Base-by-base conservation (phyloP, 176 grass and related monocot genomes). In the Oryza meridionalis region DNA sequence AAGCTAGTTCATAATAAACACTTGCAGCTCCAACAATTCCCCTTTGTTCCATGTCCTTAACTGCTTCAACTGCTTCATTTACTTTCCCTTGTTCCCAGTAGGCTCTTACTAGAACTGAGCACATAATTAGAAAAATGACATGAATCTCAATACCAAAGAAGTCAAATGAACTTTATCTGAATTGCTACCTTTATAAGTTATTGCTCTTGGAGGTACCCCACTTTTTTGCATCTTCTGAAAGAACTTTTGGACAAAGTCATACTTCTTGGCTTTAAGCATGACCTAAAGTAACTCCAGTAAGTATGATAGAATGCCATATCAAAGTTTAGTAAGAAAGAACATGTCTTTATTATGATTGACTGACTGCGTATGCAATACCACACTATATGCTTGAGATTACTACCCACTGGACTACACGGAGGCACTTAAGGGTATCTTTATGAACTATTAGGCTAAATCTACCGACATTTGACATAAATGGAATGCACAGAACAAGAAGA, bases 1-100 rank as follows among this genome's bases (percentile, higher is more conserved):
- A 94, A 65, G 92, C 95, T 47, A 98, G 73, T 82, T 98, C 95
- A 77, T 98, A 98, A 80, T 98, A 98, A 79, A 94, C 92, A 85
- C 84, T 86, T 73, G 90, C 87, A 82, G 82, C 51, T 84, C 95
- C 92, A 94, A 94, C 90, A 31, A 98, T 58, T 82, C 92, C 92
- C 85, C 90, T 98, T 49, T 85, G 85, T 89, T 98, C 95, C 95
- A 98, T 98, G 67, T 91, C 88, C 47, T 81, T 91, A 50, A 94
- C 89, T 58, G 87, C 92, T 82, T 91, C 76, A 79, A 98, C 79
- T 66, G 95, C 92, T 79, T 98, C 92, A 88, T 90, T 78, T 55
- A 93, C 69, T 91, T 84, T 94, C 42, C 79, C 90, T 82, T 98
- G 90, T 93, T 94, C 88, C 92, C 86, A 91, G 83, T 91, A 89